A percentile compares a stretch with the other conserved stretches of the same genome.
Evolutionary conservation across 441 rosid species (phyloP).

Genomic region (Euphorbia corollata): DNA sequence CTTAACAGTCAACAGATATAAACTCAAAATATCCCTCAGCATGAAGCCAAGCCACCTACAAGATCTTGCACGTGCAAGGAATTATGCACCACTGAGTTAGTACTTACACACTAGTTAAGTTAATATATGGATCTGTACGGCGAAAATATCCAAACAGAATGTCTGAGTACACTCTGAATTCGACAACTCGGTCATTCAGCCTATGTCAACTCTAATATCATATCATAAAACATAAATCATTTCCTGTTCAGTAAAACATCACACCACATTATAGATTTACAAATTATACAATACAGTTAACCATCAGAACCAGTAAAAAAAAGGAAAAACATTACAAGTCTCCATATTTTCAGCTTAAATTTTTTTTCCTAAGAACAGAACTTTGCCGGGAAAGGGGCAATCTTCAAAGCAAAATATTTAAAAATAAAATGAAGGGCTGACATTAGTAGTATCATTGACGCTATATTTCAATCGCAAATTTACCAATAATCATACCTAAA

Average conservation of each 20-base stretch:
- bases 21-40: neutral
- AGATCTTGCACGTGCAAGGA: neutral
- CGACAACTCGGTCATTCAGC: neutral
- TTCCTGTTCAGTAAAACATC: neutral
- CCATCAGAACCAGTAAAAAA: neutral
- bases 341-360: neutral
- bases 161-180: neutral
- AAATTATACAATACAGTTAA: neutral
- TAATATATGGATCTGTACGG: neutral
- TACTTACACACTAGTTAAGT: neutral
- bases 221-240: neutral
- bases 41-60: neutral
- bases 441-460: neutral
- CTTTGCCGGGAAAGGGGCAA: neutral
- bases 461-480: neutral
- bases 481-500: neutral
- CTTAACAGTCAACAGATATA: neutral
- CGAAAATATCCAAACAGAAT: neutral
- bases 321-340: neutral
- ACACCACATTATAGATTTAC: neutral
- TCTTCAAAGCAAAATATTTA: neutral
- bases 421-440: neutral
- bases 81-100: neutral
- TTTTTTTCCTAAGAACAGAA: neutral
- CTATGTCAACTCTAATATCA: neutral